phyloP scores from a whole-genome alignment of 805 yeast species.

The Candida anglica region DNA sequence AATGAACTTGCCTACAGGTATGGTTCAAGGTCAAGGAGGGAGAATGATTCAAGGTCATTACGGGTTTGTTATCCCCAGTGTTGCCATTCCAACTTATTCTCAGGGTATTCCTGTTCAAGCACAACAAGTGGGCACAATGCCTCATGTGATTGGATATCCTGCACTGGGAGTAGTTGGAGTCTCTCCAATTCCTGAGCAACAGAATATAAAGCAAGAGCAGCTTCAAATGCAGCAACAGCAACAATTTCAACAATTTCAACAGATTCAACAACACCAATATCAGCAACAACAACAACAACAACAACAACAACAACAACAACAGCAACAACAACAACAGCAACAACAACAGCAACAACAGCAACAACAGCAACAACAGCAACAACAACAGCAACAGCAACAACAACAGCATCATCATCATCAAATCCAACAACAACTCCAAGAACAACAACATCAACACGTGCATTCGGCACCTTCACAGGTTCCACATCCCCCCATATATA shows the following conservation, averaged over 20 bases:
- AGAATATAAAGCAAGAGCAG: slow-evolving; percentile 9
- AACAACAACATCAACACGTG: background rate
- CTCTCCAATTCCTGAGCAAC: slow-evolving; percentile 3
- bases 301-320: slow-evolving; percentile 10
- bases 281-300: slow-evolving; percentile 8
- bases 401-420: slow-evolving; percentile 8
- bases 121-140: background rate
- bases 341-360: slow-evolving; percentile 12
- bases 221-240: slow-evolving; percentile 9
- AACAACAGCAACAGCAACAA: slow-evolving; percentile 15
- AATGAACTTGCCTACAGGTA: slow-evolving; percentile 6
- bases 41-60: too few relatives aligned
- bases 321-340: slow-evolving; percentile 10
- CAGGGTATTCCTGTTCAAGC: slow-evolving; percentile 1
- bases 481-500: slow-evolving; percentile 2
- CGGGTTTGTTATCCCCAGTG: too few relatives aligned
- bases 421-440: slow-evolving; percentile 1
- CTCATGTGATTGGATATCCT: slow-evolving; percentile 3
- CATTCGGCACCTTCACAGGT: background rate
- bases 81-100: slow-evolving; percentile 2
- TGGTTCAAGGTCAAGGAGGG: slow-evolving; percentile 7
- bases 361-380: slow-evolving; percentile 16
- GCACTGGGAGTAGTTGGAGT: slow-evolving; percentile 3
- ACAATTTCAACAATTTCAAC: slow-evolving; percentile 6
- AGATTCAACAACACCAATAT: slow-evolving; percentile 4